Percentiles rank a stretch among this genome's conserved stretches.
Evolutionary conservation across 495 filamentous ascomycete genomes (phyloP).

Genomic region (Aspergillus coremiiformis): DNA sequence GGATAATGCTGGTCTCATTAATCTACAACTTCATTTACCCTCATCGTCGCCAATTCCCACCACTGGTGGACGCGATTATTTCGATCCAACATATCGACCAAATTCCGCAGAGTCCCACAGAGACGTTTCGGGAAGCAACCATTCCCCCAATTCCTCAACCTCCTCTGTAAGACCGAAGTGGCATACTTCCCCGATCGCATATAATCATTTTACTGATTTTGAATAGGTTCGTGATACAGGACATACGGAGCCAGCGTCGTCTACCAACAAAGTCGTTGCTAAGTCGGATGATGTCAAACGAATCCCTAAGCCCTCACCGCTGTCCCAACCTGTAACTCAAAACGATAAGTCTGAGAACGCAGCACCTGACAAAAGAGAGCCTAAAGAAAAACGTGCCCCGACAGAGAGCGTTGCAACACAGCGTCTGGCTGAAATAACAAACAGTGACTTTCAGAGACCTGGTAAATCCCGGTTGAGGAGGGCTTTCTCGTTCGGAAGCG

Average conservation of each 20-base stretch:
- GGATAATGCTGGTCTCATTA: slow-evolving; percentile 48
- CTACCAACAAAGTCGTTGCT: slow-evolving; percentile 51
- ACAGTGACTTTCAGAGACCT: slow-evolving; percentile 61
- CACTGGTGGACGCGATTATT: slow-evolving; percentile 28
- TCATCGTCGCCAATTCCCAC: slow-evolving; percentile 21
- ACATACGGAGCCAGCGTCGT: slow-evolving; percentile 8
- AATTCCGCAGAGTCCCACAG: slow-evolving; percentile 51
- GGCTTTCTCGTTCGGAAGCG: slow-evolving; percentile 96
- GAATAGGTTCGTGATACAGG: slow-evolving; percentile 10
- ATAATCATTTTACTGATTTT: background rate
- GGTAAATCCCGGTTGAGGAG: slow-evolving; percentile 83
- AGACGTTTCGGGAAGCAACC: slow-evolving; percentile 50
- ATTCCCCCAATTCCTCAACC: slow-evolving; percentile 42
- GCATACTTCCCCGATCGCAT: too few relatives aligned
- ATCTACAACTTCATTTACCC: slow-evolving; percentile 33
- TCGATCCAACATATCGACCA: slow-evolving; percentile 35
- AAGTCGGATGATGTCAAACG: slow-evolving; percentile 68
- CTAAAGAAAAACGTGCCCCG: slow-evolving; percentile 20
- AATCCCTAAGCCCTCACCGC: slow-evolving; percentile 69
- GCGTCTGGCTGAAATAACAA: slow-evolving; percentile 72
- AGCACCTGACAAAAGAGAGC: slow-evolving; percentile 11
- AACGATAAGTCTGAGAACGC: slow-evolving; percentile 30
- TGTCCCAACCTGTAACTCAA: slow-evolving; percentile 74
- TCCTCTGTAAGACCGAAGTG: slow-evolving; percentile 48
- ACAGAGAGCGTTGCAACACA: slow-evolving; percentile 63